A percentile compares a stretch with the other conserved stretches of the same genome.
These are phyloP conservation scores for Megacollybia marginata DNA, from an alignment of 768 basidiomycete species.

Conservation along the genomic window DNA sequence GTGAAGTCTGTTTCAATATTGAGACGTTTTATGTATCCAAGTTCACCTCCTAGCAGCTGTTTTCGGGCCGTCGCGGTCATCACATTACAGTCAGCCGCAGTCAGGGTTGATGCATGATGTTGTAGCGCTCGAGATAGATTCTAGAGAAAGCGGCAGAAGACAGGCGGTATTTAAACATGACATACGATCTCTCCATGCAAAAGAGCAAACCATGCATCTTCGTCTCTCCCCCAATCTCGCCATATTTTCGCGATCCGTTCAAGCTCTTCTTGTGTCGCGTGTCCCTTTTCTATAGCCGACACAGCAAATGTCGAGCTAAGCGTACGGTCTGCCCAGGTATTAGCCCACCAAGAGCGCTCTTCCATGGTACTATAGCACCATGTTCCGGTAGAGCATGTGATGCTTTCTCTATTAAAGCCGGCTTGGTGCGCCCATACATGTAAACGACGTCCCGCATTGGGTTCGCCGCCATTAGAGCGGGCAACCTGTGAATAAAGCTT, in stretches of 20 bases:
- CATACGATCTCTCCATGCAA: conserved; percentile 24
- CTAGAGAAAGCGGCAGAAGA: too few relatives aligned
- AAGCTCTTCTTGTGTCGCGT: conserved; percentile 15
- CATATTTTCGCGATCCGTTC: conserved; percentile 14
- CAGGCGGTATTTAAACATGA: too few relatives aligned
- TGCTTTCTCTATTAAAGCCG: conserved; percentile 20
- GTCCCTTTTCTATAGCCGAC: conserved; percentile 19
- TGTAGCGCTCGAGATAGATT: too few relatives aligned
- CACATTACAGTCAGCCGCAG: too few relatives aligned
- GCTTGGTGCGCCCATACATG: conserved; percentile 29
- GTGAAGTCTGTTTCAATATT: too few relatives aligned
- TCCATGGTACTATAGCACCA: conserved; percentile 29
- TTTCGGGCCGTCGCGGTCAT: too few relatives aligned
- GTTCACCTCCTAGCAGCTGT: too few relatives aligned
- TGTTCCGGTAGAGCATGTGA: conserved; percentile 21
- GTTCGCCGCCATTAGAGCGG: conserved; percentile 27
- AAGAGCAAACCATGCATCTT: conserved; percentile 23
- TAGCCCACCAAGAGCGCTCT: conserved; percentile 31
- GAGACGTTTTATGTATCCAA: too few relatives aligned
- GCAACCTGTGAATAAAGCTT: conserved; percentile 23
- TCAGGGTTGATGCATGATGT: too few relatives aligned
- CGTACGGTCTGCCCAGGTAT: conserved; percentile 29
- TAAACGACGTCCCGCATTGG: conserved; percentile 29
- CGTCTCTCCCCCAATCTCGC: conserved; percentile 18
- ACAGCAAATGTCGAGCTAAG: conserved; percentile 24